Evolutionary conservation across 352 stramenopile species (phyloP), one percentile per base, ranked within the genome.

Genomic region (Phytophthora capsici): DNA sequence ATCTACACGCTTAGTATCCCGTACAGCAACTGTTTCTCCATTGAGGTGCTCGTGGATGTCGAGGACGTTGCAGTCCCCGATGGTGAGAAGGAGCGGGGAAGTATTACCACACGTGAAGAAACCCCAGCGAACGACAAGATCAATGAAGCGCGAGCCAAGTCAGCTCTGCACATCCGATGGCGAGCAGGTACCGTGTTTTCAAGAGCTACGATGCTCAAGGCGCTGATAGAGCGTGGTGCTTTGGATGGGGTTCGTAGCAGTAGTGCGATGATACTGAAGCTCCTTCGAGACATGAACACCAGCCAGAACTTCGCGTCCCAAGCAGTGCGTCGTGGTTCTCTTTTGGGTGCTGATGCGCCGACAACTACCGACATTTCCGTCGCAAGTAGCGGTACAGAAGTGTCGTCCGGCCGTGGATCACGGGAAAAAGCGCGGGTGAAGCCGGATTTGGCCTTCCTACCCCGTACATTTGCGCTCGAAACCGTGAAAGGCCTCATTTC

Each of bases 11-110:
- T 89, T 36, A 86, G 80, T 41, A 80, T 88, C 22, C 82, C 80
- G 0, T 82, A 78, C 45, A 88, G 78, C 67, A 89, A 90, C 52
- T 83, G 75, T 38, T 87, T 88, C 32, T 90, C 82, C 2, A 71
- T 88, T 30, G 82, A 90, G 58, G 77, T 75, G 6, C 50, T 86
- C 16, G 66, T 89, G 22, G 80, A 90, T 44, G 59, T 81, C 7
- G 63, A 84, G 28, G 71, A 86, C 40, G 49, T 70, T 7, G 16
- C 38, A 5, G 48, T 26, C 12, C 49, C 6, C 48, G 36, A 50
- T 4, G 43, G 58, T 28, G 48, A 38, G 5, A 48, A 59, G 19
- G 43, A 66, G 1, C 17, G 19, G 25, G 8, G n/a, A n/a, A 55
- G 22, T 45, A 36, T 28, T 34, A 51, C 8, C 2, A 32, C 14